Evolutionary conservation across 2,329 filamentous ascomycete species (phyloP).

Genomic region (Periglandula ipomoeae): DNA sequence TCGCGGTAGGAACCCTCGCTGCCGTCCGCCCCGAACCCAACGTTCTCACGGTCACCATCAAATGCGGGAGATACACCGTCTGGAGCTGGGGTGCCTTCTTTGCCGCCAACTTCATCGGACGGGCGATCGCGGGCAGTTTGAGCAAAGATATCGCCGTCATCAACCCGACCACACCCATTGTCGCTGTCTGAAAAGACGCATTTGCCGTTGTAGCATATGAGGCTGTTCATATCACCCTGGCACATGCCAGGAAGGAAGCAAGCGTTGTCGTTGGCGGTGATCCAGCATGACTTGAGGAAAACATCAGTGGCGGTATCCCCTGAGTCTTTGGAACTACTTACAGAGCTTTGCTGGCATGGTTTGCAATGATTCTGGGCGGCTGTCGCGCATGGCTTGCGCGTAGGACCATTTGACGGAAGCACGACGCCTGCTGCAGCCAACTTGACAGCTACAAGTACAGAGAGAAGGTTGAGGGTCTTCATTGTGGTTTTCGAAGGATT

Average conservation of each 20-base stretch:
- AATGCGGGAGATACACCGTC: not conserved
- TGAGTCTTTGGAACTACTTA: not conserved
- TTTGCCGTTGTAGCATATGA: not conserved
- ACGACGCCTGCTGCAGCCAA: not conserved
- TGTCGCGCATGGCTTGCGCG: not conserved
- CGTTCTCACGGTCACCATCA: not conserved
- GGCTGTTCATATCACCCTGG: not conserved
- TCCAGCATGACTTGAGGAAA: not conserved
- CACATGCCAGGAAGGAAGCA: not conserved
- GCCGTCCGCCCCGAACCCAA: not conserved
- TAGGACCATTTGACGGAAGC: not conserved
- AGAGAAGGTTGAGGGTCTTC: not conserved
- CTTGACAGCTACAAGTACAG: not conserved
- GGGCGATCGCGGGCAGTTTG: not conserved
- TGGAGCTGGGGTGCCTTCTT: not conserved
- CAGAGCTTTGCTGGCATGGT: not conserved
- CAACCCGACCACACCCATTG: not conserved
- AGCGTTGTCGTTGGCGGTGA: not conserved
- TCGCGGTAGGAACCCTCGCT: not conserved
- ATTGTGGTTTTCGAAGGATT: not conserved
- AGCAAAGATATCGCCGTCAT: not conserved
- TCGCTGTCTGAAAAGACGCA: not conserved
- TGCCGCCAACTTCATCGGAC: not conserved
- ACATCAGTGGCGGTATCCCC: not conserved
- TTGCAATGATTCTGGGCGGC: not conserved